Evolutionary conservation across 176 grass and related monocot species (phyloP).

Genomic region (Cenchrus purpureus): DNA sequence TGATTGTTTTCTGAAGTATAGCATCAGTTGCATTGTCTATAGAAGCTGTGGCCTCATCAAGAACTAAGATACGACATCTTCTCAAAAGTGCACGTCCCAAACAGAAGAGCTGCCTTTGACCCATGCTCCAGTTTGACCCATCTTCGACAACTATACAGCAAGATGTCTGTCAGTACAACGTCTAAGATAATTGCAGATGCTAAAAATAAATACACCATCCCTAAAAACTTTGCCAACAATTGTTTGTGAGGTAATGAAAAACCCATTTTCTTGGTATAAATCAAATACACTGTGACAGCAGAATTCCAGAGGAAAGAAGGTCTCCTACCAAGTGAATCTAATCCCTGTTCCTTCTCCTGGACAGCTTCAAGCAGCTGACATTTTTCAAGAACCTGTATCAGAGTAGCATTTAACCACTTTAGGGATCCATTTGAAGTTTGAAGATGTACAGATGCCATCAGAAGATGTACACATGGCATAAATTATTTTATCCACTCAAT

Average conservation of each 20-base stretch:
- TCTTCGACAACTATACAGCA: conserved; percentile 72
- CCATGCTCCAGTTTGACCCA: conserved; percentile 98
- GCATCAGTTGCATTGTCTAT: conserved; percentile 92
- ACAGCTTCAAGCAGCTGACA: conserved; percentile 90
- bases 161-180: not conserved
- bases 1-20: conserved; percentile 88
- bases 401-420: not conserved
- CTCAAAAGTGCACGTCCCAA: conserved; percentile 82
- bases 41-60: conserved; percentile 88
- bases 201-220: too few species aligned
- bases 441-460: not conserved
- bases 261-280: not conserved
- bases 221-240: too few species aligned
- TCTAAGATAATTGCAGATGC: not conserved
- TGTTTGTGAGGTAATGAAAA: not conserved
- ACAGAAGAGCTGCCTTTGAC: conserved; percentile 93
- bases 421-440: conserved; percentile 21
- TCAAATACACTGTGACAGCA: not conserved
- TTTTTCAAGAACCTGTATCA: conserved; percentile 77
- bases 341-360: conserved; percentile 73
- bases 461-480: too few species aligned
- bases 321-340: conserved; percentile 79
- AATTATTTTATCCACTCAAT: too few species aligned
- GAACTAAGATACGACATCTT: conserved; percentile 72
- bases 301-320: conserved; percentile 9